Base-by-base conservation (phyloP, 768 basidiomycete species). In the Hericium coralloides region DNA sequence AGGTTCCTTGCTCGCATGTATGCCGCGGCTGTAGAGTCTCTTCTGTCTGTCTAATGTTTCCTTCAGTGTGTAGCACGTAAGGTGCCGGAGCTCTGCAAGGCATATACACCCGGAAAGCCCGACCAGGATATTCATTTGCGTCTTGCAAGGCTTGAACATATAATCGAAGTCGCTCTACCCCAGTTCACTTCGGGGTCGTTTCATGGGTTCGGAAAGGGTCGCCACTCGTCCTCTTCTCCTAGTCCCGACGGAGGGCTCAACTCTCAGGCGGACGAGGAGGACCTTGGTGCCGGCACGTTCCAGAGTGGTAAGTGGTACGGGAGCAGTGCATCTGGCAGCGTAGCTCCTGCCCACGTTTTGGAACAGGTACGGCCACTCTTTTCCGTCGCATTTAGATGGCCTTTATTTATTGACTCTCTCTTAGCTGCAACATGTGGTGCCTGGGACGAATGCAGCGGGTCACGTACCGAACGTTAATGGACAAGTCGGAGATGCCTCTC, bases 241-340 rank as follows among this genome's bases (percentile, higher is more conserved):
- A 64, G 68, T 18, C 72, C 68, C 12, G 88, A 89, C 50, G 86
- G 87, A 56, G 89, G 89, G 59, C 74, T 72, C 55, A 79, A 78
- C 51, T 89, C 87, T n/a, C 82, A 83, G 61, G 76, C 80, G 6
- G 89, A 90, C 53, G 89, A 88, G 51, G 84, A 88, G 57, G 88
- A 91, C 63, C 81, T 86, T 8, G 80, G 78, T 63, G 83, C 82
- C 45, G 90, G 89, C 17, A 81, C 81, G 18, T 88, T 91, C 64
- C 87, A 90, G 66, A 87, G 85, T 64, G 89, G 90, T 36, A 85
- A 83, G 69, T 92, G 90, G 90, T 92, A 84, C 63, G 90, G 90
- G 14, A 85, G 82, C 62, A 87, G 86, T 67, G 90, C 87, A 12
- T 85, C 85, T 2, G 88, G 88, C n/a, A 89, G 88, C 63, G 78